These are phyloP conservation scores for Corinectria fuckeliana DNA, from an alignment of 2,329 filamentous ascomycete species.

Conservation along the genomic window DNA sequence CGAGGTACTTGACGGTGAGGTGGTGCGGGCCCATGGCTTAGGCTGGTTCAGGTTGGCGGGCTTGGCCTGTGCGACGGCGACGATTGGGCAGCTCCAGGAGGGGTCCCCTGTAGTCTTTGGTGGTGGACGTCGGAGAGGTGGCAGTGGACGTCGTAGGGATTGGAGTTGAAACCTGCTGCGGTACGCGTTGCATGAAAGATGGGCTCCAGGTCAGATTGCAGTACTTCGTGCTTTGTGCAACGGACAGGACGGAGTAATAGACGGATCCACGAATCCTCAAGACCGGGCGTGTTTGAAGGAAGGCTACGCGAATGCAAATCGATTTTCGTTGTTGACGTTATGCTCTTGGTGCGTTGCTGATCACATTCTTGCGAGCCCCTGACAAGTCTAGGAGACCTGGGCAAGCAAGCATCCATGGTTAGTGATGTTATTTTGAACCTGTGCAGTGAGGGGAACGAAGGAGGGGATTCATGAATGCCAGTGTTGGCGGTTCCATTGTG, in stretches of 20 bases:
- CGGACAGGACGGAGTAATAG: slow-evolving; percentile 4
- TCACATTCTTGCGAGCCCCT: slow-evolving; percentile 4
- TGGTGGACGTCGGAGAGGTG: slow-evolving; percentile 22
- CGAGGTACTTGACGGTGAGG: slow-evolving; percentile 33
- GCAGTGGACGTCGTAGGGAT: slow-evolving; percentile 15
- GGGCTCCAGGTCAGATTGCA: slow-evolving; percentile 15
- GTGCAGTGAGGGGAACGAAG: not conserved
- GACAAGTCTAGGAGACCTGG: not conserved
- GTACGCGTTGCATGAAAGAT: slow-evolving; percentile 20
- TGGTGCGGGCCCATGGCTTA: slow-evolving; percentile 26
- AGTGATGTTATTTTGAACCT: slow-evolving; percentile 8
- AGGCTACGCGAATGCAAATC: not conserved
- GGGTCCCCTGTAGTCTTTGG: slow-evolving; percentile 27
- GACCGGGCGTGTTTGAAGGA: not conserved
- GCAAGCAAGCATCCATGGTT: not conserved
- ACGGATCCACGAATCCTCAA: not conserved
- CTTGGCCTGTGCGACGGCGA: slow-evolving; percentile 28
- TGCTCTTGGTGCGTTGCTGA: not conserved
- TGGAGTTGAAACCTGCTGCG: slow-evolving; percentile 22
- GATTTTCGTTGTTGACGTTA: not conserved
- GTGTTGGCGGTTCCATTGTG: slow-evolving; percentile 3
- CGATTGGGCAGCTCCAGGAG: slow-evolving; percentile 25
- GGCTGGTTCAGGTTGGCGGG: slow-evolving; percentile 39
- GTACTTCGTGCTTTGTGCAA: not conserved
- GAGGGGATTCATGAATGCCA: not conserved